These are phyloP conservation scores for Nicotiana undulata DNA, from an alignment of 257 asterid species.

Conservation along the genomic window DNA sequence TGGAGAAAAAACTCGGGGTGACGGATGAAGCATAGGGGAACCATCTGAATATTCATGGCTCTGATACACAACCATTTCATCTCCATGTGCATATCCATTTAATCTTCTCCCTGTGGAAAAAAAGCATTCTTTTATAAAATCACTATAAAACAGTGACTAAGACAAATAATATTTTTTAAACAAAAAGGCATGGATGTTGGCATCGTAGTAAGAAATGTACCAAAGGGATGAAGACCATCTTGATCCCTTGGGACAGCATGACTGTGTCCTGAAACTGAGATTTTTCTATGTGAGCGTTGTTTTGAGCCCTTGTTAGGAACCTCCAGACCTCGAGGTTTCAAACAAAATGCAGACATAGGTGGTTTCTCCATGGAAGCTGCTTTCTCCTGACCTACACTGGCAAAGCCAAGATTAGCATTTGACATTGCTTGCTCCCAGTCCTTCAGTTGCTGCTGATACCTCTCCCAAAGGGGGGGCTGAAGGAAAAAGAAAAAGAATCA, in stretches of 20 bases:
- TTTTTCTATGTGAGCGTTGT: constrained; percentile 82
- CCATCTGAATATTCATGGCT: constrained; percentile 50
- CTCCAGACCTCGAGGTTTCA: constrained; percentile 89
- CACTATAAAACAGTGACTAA: not conserved
- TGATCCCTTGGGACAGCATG: constrained; percentile 53
- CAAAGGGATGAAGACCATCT: constrained; percentile 45
- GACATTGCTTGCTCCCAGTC: constrained; percentile 73
- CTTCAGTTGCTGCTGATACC: constrained; percentile 75
- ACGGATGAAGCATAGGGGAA: constrained; percentile 56
- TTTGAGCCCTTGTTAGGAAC: constrained; percentile 77
- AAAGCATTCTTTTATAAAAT: constrained; percentile 1
- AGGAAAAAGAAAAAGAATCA: constrained; percentile 6
- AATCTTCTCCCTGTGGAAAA: constrained; percentile 59
- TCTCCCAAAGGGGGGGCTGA: constrained; percentile 96
- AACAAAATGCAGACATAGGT: constrained; percentile 86
- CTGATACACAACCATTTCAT: constrained; percentile 39
- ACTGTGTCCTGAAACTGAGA: constrained; percentile 55
- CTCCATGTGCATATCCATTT: constrained; percentile 46
- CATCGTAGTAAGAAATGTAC: constrained; percentile 18
- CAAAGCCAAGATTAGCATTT: constrained; percentile 34
- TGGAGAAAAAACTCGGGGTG: constrained; percentile 48
- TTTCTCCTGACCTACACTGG: constrained; percentile 50
- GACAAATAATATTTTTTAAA: not conserved
- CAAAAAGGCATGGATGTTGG: not conserved
- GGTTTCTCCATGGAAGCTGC: constrained; percentile 61